Evolutionary conservation across 768 basidiomycete genomes (phyloP), one percentile per base, ranked within the genome.

Genomic region (Leccinum incarnatum): DNA sequence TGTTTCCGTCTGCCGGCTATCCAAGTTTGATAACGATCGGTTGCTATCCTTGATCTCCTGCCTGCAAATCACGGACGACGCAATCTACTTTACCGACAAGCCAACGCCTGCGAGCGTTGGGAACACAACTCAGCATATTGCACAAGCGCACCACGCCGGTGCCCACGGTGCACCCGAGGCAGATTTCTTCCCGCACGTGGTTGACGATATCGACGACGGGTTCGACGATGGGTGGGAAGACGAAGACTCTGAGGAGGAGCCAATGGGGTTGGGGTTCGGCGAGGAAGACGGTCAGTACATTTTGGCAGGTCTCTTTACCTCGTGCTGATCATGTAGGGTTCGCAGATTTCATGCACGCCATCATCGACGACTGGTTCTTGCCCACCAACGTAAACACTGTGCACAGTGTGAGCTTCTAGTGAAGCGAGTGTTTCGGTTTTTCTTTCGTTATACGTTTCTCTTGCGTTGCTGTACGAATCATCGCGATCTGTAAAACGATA

Each of bases 51-150:
- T 45, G 36, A 65, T 84, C n/a, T 76, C 77, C 25, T 86, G 83
- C 63, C 74, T 85, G 21, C 83, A 85, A 65, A 76, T 84, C 72
- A 81, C 81, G 0, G 78, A 81, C 27, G 81, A 81, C 0, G 80
- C 79, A 0, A 59, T 85, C 12, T 86, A 76, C 59, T 62, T 84
- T 36, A 83, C 80, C 55, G 70, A 71, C 51, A 58, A 36, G 19
- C 63, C 71, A 0, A 59, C 11, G 5, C 42, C 42, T 19, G 19
- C 11, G 11, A 45, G 11, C 19, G 42, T 45, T 19, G 42, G 42
- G 19, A 19, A 45, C 57, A 7, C 47, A n/a, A 12, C n/a, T 32
- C 4, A 42, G 17, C 7, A 2, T 30, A 53, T 50, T 21, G 17
- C 10, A 3, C 51, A 49, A 34, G n/a, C 8, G 14, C 45, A 55